Evolutionary conservation across 2,329 filamentous ascomycete species (phyloP).

Genomic region (Fusarium solani-melongenae): DNA sequence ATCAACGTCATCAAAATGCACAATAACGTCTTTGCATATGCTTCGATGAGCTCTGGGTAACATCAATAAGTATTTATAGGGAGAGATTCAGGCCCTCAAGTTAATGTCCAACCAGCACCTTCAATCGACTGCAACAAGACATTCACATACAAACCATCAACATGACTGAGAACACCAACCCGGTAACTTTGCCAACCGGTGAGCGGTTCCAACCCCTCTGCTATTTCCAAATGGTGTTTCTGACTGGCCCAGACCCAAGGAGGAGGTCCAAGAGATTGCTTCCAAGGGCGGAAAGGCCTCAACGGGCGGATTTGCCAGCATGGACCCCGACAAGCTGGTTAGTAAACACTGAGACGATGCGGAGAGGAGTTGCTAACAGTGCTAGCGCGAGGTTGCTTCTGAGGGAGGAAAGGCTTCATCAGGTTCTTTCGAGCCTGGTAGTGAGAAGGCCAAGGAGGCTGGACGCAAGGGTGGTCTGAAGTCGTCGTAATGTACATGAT

Average conservation of each 20-base stretch:
- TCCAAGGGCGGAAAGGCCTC: constrained; percentile 55
- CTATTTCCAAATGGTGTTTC: not conserved
- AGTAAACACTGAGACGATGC: constrained; percentile 44
- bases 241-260: constrained; percentile 47
- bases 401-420: constrained; percentile 63
- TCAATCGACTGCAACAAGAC: not conserved
- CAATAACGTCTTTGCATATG: not conserved
- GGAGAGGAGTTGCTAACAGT: not conserved
- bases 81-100: accelerated
- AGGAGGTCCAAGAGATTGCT: constrained; percentile 57
- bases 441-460: constrained; percentile 63
- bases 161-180: constrained; percentile 40
- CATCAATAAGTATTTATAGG: not conserved
- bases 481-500: constrained; percentile 1
- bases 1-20: constrained; percentile 9
- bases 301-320: constrained; percentile 52
- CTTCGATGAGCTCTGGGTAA: accelerated
- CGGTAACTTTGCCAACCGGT: constrained; percentile 46
- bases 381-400: constrained; percentile 63
- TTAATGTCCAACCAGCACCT: not conserved
- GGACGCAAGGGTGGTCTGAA: constrained; percentile 62
- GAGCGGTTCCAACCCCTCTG: not conserved
- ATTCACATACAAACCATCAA: not conserved
- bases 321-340: constrained; percentile 55
- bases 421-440: constrained; percentile 65